Percentiles rank a stretch among this genome's conserved stretches.
These are phyloP conservation scores for Mycena rebaudengoi DNA, from an alignment of 768 basidiomycete genomes.

Conservation along the genomic window DNA sequence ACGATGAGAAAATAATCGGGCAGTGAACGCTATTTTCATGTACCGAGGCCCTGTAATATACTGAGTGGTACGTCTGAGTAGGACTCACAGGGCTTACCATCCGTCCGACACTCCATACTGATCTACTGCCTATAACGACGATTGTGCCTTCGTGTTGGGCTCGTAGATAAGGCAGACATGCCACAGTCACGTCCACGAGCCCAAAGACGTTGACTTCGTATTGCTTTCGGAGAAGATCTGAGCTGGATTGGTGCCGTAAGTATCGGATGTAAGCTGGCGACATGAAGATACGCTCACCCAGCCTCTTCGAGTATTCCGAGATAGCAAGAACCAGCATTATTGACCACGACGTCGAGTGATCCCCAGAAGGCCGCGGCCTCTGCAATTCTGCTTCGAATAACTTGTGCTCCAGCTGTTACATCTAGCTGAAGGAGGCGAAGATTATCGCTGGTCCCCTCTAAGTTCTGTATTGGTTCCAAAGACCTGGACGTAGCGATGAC, in stretches of 20 bases:
- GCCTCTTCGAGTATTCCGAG: slow-evolving; percentile 64
- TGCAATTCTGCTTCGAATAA: slow-evolving; percentile 42
- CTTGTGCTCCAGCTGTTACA: slow-evolving; percentile 51
- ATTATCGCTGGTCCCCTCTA: slow-evolving; percentile 43
- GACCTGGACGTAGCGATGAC: slow-evolving; percentile 68
- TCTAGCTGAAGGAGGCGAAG: slow-evolving; percentile 60
- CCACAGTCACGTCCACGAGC: slow-evolving; percentile 59
- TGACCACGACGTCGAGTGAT: slow-evolving; percentile 67
- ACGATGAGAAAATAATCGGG: neutral
- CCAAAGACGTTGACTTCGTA: slow-evolving; percentile 62
- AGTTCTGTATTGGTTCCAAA: slow-evolving; percentile 47
- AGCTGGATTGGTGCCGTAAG: slow-evolving; percentile 29
- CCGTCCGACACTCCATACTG: slow-evolving; percentile 57
- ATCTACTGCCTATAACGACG: slow-evolving; percentile 63
- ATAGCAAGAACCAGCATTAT: slow-evolving; percentile 63
- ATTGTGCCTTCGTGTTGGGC: slow-evolving; percentile 51
- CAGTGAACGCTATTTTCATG: neutral
- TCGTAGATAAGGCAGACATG: slow-evolving; percentile 62
- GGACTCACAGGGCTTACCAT: slow-evolving; percentile 41
- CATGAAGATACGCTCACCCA: slow-evolving; percentile 56
- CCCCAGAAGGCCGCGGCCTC: slow-evolving; percentile 58
- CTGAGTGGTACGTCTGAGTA: neutral
- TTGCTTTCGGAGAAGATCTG: slow-evolving; percentile 47
- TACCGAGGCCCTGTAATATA: slow-evolving; percentile 43
- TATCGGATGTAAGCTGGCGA: neutral